A percentile compares a stretch with the other conserved stretches of the same genome.
Evolutionary conservation across 208 protist genomes (phyloP).

Genomic region (Leishmania guyanensis): DNA sequence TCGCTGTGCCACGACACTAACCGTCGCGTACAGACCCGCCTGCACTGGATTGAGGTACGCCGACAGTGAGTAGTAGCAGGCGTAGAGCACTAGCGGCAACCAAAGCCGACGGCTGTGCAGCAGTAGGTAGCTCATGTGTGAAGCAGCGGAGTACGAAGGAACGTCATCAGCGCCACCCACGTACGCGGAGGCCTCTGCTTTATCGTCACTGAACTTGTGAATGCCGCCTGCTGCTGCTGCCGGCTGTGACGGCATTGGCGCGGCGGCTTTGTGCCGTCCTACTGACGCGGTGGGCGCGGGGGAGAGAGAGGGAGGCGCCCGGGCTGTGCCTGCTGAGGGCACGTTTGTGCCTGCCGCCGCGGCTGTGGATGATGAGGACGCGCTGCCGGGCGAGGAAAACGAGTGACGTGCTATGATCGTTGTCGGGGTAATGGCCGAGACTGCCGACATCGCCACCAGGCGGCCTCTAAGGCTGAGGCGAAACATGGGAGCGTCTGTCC

Average conservation of each 20-base stretch:
- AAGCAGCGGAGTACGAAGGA: slow-evolving; percentile 49
- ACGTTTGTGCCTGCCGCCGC: background rate
- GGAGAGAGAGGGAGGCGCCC: background rate
- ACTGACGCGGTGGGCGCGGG: background rate
- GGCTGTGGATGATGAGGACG: background rate
- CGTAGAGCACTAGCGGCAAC: slow-evolving; percentile 56
- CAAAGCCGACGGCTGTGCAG: slow-evolving; percentile 73
- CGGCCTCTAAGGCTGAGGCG: background rate
- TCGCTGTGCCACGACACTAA: slow-evolving; percentile 63
- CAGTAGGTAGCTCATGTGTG: slow-evolving; percentile 59
- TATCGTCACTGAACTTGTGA: slow-evolving; percentile 68
- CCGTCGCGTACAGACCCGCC: slow-evolving; percentile 50
- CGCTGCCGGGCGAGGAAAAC: background rate
- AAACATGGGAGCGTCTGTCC: background rate
- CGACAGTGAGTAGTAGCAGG: slow-evolving; percentile 34
- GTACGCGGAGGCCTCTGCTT: slow-evolving; percentile 62
- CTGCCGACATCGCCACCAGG: background rate
- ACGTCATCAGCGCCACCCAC: slow-evolving; percentile 51
- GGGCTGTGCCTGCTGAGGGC: background rate
- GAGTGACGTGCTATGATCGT: background rate
- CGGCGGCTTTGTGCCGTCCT: background rate
- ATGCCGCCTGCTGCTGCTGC: slow-evolving; percentile 4
- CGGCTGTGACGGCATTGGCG: background rate
- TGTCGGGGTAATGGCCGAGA: background rate
- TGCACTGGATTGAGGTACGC: slow-evolving; percentile 32